A percentile compares a stretch with the other conserved stretches of the same genome.
Conservation (phyloP, 257 asterid species). For the Leonotis leonurus region DNA sequence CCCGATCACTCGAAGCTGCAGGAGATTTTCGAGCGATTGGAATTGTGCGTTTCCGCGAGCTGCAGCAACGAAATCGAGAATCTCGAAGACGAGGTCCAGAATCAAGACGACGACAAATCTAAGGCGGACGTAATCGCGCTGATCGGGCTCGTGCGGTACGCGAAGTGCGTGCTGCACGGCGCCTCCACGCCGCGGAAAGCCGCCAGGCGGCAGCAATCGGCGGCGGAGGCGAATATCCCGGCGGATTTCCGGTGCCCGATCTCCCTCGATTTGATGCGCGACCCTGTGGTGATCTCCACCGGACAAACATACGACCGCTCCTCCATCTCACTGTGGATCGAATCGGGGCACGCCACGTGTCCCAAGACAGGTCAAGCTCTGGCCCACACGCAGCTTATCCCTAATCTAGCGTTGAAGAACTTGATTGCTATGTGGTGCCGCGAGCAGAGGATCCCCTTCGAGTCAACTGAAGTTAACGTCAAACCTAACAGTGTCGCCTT, state of each 20-base stretch:
- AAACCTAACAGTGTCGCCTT: conserved; percentile 24
- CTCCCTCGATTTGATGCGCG: conserved; percentile 68
- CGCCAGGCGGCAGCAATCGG: conserved; percentile 41
- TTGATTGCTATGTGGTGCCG: conserved; percentile 81
- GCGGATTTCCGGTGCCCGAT: conserved; percentile 84
- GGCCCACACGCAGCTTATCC: conserved; percentile 51
- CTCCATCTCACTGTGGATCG: conserved; percentile 62
- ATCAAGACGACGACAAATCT: conserved; percentile 47
- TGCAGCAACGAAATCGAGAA: conserved; percentile 67
- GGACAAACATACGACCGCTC: conserved; percentile 80
- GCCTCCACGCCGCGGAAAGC: conserved; percentile 52
- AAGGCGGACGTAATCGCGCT: conserved; percentile 55
- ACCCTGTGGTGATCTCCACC: conserved; percentile 84
- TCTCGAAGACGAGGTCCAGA: conserved; percentile 61
- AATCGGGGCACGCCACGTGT: conserved; percentile 81
- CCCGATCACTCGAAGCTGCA: conserved; percentile 50
- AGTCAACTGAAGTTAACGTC: conserved; percentile 35
- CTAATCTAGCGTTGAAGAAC: conserved; percentile 59
- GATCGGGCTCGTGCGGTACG: conserved; percentile 78
- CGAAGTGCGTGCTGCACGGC: conserved; percentile 84
- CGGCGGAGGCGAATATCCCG: conserved; percentile 47
- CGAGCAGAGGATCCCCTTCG: conserved; percentile 67
- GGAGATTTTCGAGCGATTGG: conserved; percentile 45
- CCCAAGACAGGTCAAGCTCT: conserved; percentile 78
- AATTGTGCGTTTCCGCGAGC: conserved; percentile 43